A percentile compares a stretch with the other conserved stretches of the same genome.
Evolutionary conservation across 129 eudicot genomes (phyloP).

Genomic region (Deinandra increscens): DNA sequence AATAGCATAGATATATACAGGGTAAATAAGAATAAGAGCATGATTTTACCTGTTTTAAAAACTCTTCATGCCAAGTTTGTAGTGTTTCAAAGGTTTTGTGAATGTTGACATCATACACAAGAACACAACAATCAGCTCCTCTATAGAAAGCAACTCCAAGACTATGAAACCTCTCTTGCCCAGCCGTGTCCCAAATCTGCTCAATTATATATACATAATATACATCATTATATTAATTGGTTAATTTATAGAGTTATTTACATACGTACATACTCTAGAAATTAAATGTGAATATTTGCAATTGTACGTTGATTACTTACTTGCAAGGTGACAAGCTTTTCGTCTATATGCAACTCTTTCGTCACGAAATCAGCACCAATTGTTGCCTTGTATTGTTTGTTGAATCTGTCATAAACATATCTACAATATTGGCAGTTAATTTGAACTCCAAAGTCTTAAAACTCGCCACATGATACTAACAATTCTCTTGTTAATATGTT

Average conservation of each 20-base stretch:
- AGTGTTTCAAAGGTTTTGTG: slow-evolving; percentile 77
- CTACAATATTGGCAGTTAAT: slow-evolving; percentile 33
- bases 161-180: slow-evolving; percentile 92
- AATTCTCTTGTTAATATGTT: not conserved
- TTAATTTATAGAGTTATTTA: not conserved
- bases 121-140: slow-evolving; percentile 93
- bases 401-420: slow-evolving; percentile 63
- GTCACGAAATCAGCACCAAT: slow-evolving; percentile 96
- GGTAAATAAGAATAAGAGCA: not conserved
- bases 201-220: no score
- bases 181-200: slow-evolving; percentile 97
- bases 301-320: slow-evolving; percentile 36
- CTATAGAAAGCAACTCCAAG: slow-evolving; percentile 80
- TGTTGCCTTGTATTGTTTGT: slow-evolving; percentile 71
- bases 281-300: no score
- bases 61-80: slow-evolving; percentile 78
- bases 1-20: no score
- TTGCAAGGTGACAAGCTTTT: slow-evolving; percentile 68
- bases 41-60: slow-evolving; percentile 65
- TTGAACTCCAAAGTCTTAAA: not conserved
- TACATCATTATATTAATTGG: not conserved
- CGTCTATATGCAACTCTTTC: slow-evolving; percentile 70
- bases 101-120: slow-evolving; percentile 79
- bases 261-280: no score
- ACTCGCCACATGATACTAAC: not conserved